Evolutionary conservation across 2,329 filamentous ascomycete genomes (phyloP).

Genomic region (Dactylellina parvicollis): DNA sequence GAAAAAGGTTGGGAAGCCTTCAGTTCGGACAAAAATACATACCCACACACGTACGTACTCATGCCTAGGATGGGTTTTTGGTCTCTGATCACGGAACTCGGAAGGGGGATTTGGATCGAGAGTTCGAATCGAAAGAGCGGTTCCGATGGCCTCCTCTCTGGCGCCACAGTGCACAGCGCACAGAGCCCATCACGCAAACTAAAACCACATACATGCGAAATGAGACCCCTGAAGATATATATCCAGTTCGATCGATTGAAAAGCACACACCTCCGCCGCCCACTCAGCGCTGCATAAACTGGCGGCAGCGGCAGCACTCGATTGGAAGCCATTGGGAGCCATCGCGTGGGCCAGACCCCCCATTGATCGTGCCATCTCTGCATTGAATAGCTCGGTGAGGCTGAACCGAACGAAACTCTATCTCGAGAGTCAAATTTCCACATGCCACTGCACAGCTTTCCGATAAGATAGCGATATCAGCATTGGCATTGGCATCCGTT

Average conservation of each 20-base stretch:
- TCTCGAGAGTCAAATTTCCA: too few species aligned
- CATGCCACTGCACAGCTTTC: too few species aligned
- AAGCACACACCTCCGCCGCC: background rate
- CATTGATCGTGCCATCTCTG: background rate
- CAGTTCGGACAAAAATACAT: too few species aligned
- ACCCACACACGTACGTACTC: too few species aligned
- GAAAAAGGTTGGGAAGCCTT: background rate
- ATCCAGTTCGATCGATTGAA: too few species aligned
- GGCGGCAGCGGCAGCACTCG: background rate
- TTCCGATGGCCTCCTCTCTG: background rate
- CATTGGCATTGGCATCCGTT: background rate
- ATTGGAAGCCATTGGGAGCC: background rate
- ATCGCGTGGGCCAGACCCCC: too few species aligned
- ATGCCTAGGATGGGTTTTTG: background rate
- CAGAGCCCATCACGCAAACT: too few species aligned
- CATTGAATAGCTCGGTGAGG: background rate
- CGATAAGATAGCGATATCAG: background rate
- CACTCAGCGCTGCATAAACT: background rate
- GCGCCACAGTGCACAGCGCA: conserved; percentile 3
- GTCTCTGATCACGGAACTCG: background rate
- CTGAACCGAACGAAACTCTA: background rate
- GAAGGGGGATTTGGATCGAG: background rate
- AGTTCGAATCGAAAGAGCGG: background rate
- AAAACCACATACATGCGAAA: background rate
- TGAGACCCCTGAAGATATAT: background rate